Percentiles rank a stretch among this genome's conserved stretches.
Conservation (phyloP, 2,329 filamentous ascomycete genomes). For the Didymella pinodella region DNA sequence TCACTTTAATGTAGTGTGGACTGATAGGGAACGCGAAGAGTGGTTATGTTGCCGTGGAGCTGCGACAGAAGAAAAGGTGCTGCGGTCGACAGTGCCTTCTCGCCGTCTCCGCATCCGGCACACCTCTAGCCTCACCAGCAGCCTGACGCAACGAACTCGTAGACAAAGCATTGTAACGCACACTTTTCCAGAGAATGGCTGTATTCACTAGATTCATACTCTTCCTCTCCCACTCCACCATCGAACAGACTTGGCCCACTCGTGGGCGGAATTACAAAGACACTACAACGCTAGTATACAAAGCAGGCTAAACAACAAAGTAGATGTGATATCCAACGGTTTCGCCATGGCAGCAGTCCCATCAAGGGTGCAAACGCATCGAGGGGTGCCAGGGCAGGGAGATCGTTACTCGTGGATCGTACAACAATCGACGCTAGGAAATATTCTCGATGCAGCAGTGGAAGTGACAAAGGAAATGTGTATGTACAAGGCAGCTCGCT, state of each 20-base stretch:
- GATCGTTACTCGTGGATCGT: conserved; percentile 7
- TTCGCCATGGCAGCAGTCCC: not conserved
- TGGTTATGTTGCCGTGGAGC: no score
- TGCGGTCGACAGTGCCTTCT: no score
- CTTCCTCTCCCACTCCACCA: not conserved
- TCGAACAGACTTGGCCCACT: conserved; percentile 6
- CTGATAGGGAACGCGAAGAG: no score
- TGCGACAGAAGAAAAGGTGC: no score
- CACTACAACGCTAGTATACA: conserved; percentile 15
- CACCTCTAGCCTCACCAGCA: no score
- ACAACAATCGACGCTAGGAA: conserved; percentile 5
- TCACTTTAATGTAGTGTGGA: no score
- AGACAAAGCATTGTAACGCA: no score
- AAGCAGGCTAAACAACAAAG: not conserved
- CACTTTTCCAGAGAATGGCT: no score
- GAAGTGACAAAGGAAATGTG: conserved; percentile 1
- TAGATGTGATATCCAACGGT: conserved; percentile 9
- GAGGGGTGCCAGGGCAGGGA: conserved; percentile 5
- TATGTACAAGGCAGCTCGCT: conserved; percentile 9
- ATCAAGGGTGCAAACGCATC: not conserved
- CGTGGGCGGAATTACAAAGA: conserved; percentile 11
- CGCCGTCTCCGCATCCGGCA: no score
- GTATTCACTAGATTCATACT: no score
- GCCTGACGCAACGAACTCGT: no score
- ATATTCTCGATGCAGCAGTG: not conserved